Evolutionary conservation across 225 moss, liverwort and hornwort species (phyloP), one percentile per base, ranked within the genome.

Genomic region (Neckera pumila): DNA sequence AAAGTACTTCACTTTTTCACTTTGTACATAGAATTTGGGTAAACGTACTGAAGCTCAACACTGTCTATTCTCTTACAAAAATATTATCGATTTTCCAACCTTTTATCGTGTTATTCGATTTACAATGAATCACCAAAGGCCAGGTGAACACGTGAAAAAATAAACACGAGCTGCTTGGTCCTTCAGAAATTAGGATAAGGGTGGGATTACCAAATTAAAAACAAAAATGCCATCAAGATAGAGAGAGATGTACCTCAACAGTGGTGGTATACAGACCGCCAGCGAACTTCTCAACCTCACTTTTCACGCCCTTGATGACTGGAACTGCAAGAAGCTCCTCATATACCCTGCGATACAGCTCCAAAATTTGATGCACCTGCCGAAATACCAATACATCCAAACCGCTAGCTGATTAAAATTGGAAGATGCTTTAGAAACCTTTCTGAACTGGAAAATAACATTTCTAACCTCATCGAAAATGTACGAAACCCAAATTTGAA

Each of bases 261-360:
- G 95, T 96, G 36, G 98, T 98, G 61, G 98, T 98, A 67, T 98
- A 98, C 31, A 97, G 85, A 81, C 96, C 96, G 74, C 98, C 98
- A 38, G 98, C 96, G 91, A 98, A 98, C 95, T 96, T 98, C 92
- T 98, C 98, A 38, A 95, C 85, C 88, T 98, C 97, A 82, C 98
- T 98, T 89, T 98, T 98, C 54, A 93, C 88, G 64, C 98, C 97
- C 89, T 96, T 96, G 36, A 94, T 92, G 43, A 98, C 98, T 56
- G 96, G 98, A 73, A 98, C 97, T 27, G 98, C 98, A 57, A 98
- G 92, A 83, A 97, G 92, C 82, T 98, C 97, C 91, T 98, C 98
- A 85, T 98, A 98, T 16, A 98, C 98, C 86, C 96, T 91, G 31
- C 93, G 93, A 87, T 98, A 98, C 57, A 98, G 85, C 86, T 98